Evolutionary conservation across 2,329 filamentous ascomycete genomes (phyloP), one percentile per base, ranked within the genome.

Genomic region (Colletotrichum sp.): DNA sequence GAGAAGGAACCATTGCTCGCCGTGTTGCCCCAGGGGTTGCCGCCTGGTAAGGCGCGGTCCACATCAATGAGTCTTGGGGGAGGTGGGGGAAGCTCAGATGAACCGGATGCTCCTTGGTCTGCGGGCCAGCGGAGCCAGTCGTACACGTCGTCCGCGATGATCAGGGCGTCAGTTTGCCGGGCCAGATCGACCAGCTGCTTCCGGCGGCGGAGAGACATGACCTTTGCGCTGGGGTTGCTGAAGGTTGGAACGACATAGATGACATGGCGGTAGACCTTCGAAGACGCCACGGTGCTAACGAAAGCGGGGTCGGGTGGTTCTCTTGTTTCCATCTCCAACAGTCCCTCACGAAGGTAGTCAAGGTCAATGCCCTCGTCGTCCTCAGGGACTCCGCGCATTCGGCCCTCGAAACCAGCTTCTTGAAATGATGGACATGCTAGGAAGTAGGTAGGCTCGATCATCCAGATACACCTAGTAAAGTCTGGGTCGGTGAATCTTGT

Each of bases 221-320:
- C 95, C 81, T 93, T 93, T 34, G 93, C 95, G 0, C 94, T 96
- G 0, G 96, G 96, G 81, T 98, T 98, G 63, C 94, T 92, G 83
- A 96, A 98, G 0, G 95, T 95, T 0, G 96, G 95, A 15, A 98
- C 96, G 55, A 92, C 91, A 83, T 98, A 98, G 79, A 98, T 93
- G 79, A 98, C 83, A 82, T 98, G 94, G 70, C 93, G 93, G 86
- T 98, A 98, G 70, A 94, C 90, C 81, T 98, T 98, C 55, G 52
- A 80, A 48, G 55, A 39, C 11, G 69, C 25, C 65, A 67, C 25
- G 15, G 25, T 57, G 27, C 44, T 52, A 52, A 52, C 6, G 44
- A 52, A 52, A 22, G 44, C 44, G n/a, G n/a, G n/a, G 44, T 22
- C n/a, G 44, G 44, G 44, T 52, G 44, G n/a, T 22, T 52, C n/a